A percentile compares a stretch with the other conserved stretches of the same genome.
Conservation (phyloP, 2,329 filamentous ascomycete genomes). For the Sarocladium oryzae region DNA sequence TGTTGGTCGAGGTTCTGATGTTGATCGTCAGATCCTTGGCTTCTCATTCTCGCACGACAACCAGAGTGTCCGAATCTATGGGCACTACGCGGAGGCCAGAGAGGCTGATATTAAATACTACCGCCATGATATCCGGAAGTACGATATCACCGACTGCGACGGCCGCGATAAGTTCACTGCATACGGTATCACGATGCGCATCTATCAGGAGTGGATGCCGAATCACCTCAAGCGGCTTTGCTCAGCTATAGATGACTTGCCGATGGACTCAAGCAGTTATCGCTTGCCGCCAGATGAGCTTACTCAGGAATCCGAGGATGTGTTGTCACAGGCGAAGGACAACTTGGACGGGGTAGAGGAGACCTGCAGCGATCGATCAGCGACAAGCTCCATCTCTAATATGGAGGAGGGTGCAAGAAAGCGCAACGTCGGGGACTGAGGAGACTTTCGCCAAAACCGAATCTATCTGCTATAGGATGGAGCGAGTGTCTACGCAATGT, state of each 20-base stretch:
- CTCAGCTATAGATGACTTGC: slow-evolving; percentile 6
- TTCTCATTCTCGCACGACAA: slow-evolving; percentile 33
- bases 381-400: too few species aligned
- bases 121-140: slow-evolving; percentile 28
- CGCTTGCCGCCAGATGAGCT: background rate
- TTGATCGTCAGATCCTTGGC: slow-evolving; percentile 34
- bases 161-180: slow-evolving; percentile 10
- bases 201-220: slow-evolving; percentile 9
- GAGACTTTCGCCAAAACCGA: too few species aligned
- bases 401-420: too few species aligned
- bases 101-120: slow-evolving; percentile 28
- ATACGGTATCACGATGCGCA: slow-evolving; percentile 9
- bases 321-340: too few species aligned
- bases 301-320: background rate
- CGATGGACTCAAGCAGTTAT: background rate
- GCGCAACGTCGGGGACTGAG: too few species aligned
- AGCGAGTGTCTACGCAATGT: too few species aligned
- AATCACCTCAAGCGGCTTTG: slow-evolving; percentile 5
- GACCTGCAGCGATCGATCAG: too few species aligned
- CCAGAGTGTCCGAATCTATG: slow-evolving; percentile 29
- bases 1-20: slow-evolving; percentile 27
- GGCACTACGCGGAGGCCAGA: slow-evolving; percentile 29
- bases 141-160: slow-evolving; percentile 21
- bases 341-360: too few species aligned
- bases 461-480: too few species aligned